Conservation (phyloP, 75 land plant genomes). For the Selaginella tamariscina region DNA sequence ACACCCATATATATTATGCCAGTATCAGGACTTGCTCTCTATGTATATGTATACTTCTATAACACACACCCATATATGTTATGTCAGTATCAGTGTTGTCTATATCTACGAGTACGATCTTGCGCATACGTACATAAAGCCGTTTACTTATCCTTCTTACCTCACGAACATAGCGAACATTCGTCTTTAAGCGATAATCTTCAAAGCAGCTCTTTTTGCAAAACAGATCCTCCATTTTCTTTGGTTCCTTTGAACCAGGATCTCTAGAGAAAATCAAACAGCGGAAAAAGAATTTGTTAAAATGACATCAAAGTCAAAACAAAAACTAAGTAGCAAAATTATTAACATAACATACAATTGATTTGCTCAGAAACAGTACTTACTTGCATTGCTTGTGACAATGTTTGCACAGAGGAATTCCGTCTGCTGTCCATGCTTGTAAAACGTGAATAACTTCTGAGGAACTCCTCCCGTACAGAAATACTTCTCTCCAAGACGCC, state of each 20-base stretch:
- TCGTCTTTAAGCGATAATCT: constrained; percentile 58
- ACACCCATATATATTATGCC: too few species aligned
- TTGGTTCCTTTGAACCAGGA: constrained; percentile 46
- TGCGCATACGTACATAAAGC: too few species aligned
- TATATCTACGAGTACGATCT: too few species aligned
- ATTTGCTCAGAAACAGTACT: constrained; percentile 1
- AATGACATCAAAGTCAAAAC: too few species aligned
- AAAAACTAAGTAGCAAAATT: too few species aligned
- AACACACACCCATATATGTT: too few species aligned
- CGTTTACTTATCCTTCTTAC: too few species aligned
- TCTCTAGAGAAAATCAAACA: constrained; percentile 28
- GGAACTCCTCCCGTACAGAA: constrained; percentile 21
- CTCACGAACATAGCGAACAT: constrained; percentile 47
- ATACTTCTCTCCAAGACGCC: constrained; percentile 53
- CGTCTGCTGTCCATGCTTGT: constrained; percentile 56
- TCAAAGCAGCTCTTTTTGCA: constrained; percentile 60
- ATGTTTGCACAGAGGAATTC: constrained; percentile 81
- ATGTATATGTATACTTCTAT: not conserved
- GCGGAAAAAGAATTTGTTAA: not conserved
- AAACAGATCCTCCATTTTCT: constrained; percentile 80
- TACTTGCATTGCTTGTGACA: constrained; percentile 87
- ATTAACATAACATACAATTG: not conserved
- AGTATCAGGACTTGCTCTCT: too few species aligned
- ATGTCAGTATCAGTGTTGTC: too few species aligned
- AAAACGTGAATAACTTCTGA: constrained; percentile 38